Evolutionary conservation across 192 early-diverging fungal species (phyloP).

Genomic region (Chytriomyces confervae): DNA sequence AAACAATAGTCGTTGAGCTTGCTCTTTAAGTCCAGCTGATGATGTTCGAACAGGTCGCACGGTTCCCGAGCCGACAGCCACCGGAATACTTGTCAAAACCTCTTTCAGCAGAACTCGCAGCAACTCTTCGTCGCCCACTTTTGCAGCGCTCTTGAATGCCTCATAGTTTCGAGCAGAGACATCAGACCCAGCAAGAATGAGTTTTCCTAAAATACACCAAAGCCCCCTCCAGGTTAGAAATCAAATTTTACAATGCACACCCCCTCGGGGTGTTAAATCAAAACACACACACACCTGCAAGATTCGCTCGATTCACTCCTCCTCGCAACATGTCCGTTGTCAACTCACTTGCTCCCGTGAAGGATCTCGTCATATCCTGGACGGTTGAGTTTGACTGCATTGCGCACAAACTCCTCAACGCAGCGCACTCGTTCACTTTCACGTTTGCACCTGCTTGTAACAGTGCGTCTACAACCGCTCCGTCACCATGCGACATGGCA

Average conservation of each 20-base stretch:
- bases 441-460: background rate
- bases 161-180: slow-evolving; percentile 11
- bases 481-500: background rate
- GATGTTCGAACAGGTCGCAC: background rate
- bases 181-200: slow-evolving; percentile 25
- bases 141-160: slow-evolving; percentile 14
- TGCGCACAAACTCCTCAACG: slow-evolving; percentile 7
- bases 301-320: slow-evolving; percentile 9
- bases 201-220: background rate
- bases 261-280: background rate
- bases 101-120: slow-evolving; percentile 12
- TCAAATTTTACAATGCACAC: background rate
- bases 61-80: background rate
- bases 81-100: slow-evolving; percentile 6
- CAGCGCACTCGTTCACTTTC: slow-evolving; percentile 7
- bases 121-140: background rate
- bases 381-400: background rate
- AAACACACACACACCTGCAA: background rate
- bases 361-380: too few species aligned
- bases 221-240: background rate
- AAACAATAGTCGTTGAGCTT: background rate
- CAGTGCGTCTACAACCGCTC: background rate
- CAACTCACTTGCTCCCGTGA: too few species aligned
- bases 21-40: background rate
- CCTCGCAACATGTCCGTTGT: background rate